Evolutionary conservation across 2,329 filamentous ascomycete species (phyloP).

Genomic region (Scytalidium sp.): DNA sequence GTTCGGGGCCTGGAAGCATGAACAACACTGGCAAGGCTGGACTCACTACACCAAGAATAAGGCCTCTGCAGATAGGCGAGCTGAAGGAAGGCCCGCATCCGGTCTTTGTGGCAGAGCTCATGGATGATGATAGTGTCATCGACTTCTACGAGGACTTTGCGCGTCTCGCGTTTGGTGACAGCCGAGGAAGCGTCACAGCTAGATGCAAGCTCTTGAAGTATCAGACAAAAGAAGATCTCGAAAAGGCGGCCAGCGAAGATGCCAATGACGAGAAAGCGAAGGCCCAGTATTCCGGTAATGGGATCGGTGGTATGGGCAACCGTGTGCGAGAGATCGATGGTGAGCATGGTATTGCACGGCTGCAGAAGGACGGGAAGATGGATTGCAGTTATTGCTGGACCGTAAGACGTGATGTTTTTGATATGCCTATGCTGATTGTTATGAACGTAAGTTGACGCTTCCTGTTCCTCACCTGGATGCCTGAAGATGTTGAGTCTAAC

Average conservation of each 20-base stretch:
- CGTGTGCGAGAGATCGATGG: slow-evolving; percentile 63
- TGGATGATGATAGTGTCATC: slow-evolving; percentile 90
- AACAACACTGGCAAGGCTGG: slow-evolving; percentile 37
- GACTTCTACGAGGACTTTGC: slow-evolving; percentile 97
- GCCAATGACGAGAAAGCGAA: slow-evolving; percentile 12
- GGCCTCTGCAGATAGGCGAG: slow-evolving; percentile 39
- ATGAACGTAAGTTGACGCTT: slow-evolving; percentile 76
- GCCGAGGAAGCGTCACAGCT: slow-evolving; percentile 77
- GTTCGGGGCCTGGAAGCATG: slow-evolving; percentile 30
- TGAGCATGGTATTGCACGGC: slow-evolving; percentile 75
- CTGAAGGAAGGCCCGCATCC: slow-evolving; percentile 57
- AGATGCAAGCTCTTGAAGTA: slow-evolving; percentile 90
- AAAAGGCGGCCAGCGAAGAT: slow-evolving; percentile 12
- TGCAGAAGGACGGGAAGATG: slow-evolving; percentile 86
- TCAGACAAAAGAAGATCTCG: slow-evolving; percentile 61
- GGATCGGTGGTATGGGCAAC: slow-evolving; percentile 39
- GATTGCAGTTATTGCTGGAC: slow-evolving; percentile 97
- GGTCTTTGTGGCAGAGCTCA: slow-evolving; percentile 85
- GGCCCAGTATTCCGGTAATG: slow-evolving; percentile 12
- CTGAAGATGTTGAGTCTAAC: slow-evolving; percentile 11
- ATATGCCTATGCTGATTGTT: slow-evolving; percentile 97
- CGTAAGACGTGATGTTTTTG: slow-evolving; percentile 93
- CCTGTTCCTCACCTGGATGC: neutral
- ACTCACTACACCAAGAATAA: slow-evolving; percentile 50
- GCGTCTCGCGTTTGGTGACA: slow-evolving; percentile 87